Evolutionary conservation across 2,329 filamentous ascomycete species (phyloP).

Genomic region (Aspergillus proliferans): DNA sequence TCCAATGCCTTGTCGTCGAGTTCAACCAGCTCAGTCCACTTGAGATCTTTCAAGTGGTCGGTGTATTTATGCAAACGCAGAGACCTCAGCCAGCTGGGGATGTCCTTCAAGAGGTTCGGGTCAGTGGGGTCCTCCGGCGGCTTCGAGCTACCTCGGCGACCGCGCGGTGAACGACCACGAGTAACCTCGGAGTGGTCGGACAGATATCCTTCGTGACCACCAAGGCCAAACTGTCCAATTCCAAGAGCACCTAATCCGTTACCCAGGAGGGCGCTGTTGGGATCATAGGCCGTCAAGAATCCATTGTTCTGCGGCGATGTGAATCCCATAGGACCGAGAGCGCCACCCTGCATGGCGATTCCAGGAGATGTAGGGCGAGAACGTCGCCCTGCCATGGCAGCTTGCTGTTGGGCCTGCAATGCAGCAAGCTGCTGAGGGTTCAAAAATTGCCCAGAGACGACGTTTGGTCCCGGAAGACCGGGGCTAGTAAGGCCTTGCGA

Average conservation of each 20-base stretch:
- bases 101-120: constrained; percentile 81
- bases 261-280: constrained; percentile 62
- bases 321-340: constrained; percentile 63
- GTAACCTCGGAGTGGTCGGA: constrained; percentile 90
- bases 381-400: constrained; percentile 57
- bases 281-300: constrained; percentile 81
- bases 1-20: constrained; percentile 90
- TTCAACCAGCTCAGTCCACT: constrained; percentile 88
- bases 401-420: constrained; percentile 63
- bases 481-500: constrained; percentile 60
- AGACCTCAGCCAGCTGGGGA: constrained; percentile 91
- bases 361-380: constrained; percentile 89
- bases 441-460: constrained; percentile 81
- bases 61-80: constrained; percentile 97
- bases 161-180: constrained; percentile 84
- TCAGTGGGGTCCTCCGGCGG: constrained; percentile 97
- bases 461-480: constrained; percentile 64
- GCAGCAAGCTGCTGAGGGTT: constrained; percentile 78
- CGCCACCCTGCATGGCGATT: constrained; percentile 64
- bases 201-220: constrained; percentile 74
- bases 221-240: constrained; percentile 64
- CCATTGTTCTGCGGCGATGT: constrained; percentile 90
- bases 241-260: constrained; percentile 65
- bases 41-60: constrained; percentile 93
- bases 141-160: constrained; percentile 89